Evolutionary conservation across 176 grass and related monocot species (phyloP), one percentile per base, ranked within the genome.

Genomic region (Lolium multiflorum): DNA sequence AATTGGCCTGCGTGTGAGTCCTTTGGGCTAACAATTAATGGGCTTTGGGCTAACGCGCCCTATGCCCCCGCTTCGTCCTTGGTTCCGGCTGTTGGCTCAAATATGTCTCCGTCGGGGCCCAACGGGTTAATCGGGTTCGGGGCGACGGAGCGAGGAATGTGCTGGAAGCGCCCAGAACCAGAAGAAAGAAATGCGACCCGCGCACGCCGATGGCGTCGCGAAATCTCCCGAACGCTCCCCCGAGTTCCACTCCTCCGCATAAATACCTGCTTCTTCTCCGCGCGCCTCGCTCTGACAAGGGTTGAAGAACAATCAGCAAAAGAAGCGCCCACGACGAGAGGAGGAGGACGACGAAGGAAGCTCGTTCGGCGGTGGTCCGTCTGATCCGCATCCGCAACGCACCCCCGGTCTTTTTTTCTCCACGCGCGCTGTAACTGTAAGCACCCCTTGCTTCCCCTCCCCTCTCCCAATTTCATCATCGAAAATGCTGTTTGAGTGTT

Each of bases 91-190:
- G 41, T 3, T 43, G 3, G 41, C 41, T 43, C 41, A 41, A 31
- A 31, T 35, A 35, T 35, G 31, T 35, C 31, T 2, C 31, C 31
- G 31, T 35, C 2, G 2, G 31, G 31, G 31, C 31, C 31, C 31
- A 35, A 3, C 31, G 31, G 31, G 2, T 35, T 35, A 35, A 35
- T 35, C 31, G 31, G 31, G 31, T 35, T 35, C 31, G 31, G 31
- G 31, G 31, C 31, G 31, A 35, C 31, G 31, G 31, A 35, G 31
- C 31, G 2, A 35, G 2, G 31, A 35, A 78, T 10, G 18, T 46
- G 25, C 18, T 87, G 44, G 81, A 89, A 89, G 0, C 48, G 8
- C 81, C 83, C 2, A 76, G 88, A 86, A 89, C 83, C 2, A 76
- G 88, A 86, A 89, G 65, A 25, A 86, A 89, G 65, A 25, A 1